These are phyloP conservation scores for Fibroporia radiculosa DNA, from an alignment of 768 basidiomycete genomes.

Conservation along the genomic window DNA sequence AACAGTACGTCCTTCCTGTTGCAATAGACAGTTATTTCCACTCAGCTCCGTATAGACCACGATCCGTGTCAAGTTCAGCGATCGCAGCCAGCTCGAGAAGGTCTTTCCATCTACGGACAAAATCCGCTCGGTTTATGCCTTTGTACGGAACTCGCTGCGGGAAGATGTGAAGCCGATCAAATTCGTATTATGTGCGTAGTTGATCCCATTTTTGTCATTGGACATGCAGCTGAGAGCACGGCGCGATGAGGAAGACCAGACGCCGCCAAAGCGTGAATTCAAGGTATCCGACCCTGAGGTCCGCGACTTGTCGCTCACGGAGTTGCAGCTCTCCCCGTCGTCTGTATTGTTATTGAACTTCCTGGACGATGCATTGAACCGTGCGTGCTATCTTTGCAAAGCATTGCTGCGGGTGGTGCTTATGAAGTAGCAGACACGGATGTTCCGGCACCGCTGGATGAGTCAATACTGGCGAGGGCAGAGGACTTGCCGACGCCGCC, in stretches of 20 bases:
- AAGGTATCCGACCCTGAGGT: conserved; percentile 73
- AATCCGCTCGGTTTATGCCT: conserved; percentile 78
- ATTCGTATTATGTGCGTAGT: conserved; percentile 73
- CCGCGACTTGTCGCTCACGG: conserved; percentile 55
- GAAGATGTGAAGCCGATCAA: conserved; percentile 75
- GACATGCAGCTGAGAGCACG: background rate
- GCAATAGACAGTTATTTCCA: background rate
- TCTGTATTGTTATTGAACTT: conserved; percentile 74
- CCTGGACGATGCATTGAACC: conserved; percentile 62
- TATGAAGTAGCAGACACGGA: conserved; percentile 34
- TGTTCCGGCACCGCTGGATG: conserved; percentile 56
- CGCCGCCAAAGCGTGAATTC: conserved; percentile 75
- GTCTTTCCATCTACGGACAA: conserved; percentile 71
- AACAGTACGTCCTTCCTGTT: conserved; percentile 35
- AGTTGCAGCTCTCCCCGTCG: conserved; percentile 74
- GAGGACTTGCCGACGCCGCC: conserved; percentile 61
- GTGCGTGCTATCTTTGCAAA: conserved; percentile 31
- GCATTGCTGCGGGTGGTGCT: background rate
- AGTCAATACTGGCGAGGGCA: conserved; percentile 48
- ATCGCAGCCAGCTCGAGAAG: conserved; percentile 76
- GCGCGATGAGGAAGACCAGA: conserved; percentile 47
- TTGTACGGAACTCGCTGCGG: conserved; percentile 62
- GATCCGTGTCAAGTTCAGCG: conserved; percentile 75
- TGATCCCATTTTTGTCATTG: background rate
- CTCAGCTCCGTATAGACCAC: conserved; percentile 46